phyloP scores from a whole-genome alignment of 352 stramenopile species.

The Phytophthora ramorum region DNA sequence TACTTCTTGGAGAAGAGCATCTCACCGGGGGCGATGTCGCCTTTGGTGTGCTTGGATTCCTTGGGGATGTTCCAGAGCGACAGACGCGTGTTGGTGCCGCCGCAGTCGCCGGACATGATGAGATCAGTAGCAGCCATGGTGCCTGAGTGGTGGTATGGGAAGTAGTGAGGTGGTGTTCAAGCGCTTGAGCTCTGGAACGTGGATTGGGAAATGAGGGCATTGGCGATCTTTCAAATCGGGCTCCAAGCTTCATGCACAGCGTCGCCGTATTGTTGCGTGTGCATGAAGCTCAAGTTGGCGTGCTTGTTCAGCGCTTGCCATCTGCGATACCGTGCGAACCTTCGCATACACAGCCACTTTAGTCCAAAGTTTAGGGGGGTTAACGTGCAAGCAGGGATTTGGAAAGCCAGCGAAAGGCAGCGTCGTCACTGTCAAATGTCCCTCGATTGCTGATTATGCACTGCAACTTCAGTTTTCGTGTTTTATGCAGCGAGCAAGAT shows the following conservation, averaged over 20 bases:
- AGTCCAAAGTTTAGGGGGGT: neutral
- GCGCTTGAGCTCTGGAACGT: constrained; percentile 22
- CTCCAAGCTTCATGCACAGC: neutral
- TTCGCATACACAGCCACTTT: too few relatives aligned
- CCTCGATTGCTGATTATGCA: constrained; percentile 20
- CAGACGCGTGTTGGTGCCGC: constrained; percentile 96
- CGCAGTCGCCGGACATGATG: constrained; percentile 92
- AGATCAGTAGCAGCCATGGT: constrained; percentile 45
- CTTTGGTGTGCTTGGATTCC: constrained; percentile 38
- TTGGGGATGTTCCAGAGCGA: constrained; percentile 78
- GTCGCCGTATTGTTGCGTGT: constrained; percentile 8
- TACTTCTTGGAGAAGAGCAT: constrained; percentile 87
- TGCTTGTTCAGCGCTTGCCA: constrained; percentile 18
- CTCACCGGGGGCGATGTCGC: constrained; percentile 77
- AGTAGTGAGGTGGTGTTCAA: neutral
- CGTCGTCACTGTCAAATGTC: neutral
- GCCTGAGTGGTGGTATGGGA: neutral
- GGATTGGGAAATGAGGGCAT: constrained; percentile 24
- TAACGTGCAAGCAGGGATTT: constrained; percentile 11
- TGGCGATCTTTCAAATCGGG: constrained; percentile 24
- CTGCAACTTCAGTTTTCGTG: constrained; percentile 37
- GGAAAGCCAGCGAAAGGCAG: constrained; percentile 1
- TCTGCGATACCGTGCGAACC: constrained; percentile 17
- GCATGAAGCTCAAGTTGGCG: constrained; percentile 27
- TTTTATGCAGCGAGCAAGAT: constrained; percentile 26